Conservation (phyloP, 2,329 filamentous ascomycete genomes). For the Xylaria sp. region DNA sequence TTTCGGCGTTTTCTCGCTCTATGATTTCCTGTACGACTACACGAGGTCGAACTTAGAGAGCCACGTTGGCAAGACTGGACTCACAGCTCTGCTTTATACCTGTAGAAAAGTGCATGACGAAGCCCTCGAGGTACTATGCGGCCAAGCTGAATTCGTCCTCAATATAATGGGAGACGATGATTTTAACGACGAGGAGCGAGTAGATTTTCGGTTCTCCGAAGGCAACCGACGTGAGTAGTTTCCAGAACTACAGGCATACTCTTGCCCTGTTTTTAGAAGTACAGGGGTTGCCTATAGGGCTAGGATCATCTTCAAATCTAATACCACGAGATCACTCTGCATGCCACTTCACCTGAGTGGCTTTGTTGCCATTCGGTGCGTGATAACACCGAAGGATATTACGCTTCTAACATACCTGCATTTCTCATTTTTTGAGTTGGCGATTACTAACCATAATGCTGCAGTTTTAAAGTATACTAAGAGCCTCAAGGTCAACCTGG, state of each 20-base stretch:
- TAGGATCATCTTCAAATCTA: neutral
- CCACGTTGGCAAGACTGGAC: slow-evolving; percentile 27
- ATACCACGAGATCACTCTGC: neutral
- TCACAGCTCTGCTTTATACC: slow-evolving; percentile 28
- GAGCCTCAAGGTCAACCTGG: slow-evolving; percentile 29
- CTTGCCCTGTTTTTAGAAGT: neutral
- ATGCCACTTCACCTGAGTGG: neutral
- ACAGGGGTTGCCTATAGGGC: neutral
- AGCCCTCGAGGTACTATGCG: slow-evolving; percentile 26
- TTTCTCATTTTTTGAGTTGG: neutral
- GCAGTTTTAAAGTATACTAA: slow-evolving; percentile 21
- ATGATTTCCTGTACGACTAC: slow-evolving; percentile 32
- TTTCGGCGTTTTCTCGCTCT: slow-evolving; percentile 29
- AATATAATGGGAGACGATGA: slow-evolving; percentile 30
- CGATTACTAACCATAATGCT: neutral
- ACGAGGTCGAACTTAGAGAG: slow-evolving; percentile 27
- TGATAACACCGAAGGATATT: no score
- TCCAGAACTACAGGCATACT: neutral
- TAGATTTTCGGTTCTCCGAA: slow-evolving; percentile 23
- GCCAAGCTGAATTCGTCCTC: slow-evolving; percentile 29
- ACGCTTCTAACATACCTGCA: neutral
- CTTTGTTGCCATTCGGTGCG: neutral
- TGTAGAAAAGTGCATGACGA: slow-evolving; percentile 30
- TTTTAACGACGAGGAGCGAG: slow-evolving; percentile 21
- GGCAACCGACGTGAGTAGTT: slow-evolving; percentile 7